Evolutionary conservation across 1,284 basidiomycete genomes (phyloP).

Genomic region (Leucoagaricus sp.): DNA sequence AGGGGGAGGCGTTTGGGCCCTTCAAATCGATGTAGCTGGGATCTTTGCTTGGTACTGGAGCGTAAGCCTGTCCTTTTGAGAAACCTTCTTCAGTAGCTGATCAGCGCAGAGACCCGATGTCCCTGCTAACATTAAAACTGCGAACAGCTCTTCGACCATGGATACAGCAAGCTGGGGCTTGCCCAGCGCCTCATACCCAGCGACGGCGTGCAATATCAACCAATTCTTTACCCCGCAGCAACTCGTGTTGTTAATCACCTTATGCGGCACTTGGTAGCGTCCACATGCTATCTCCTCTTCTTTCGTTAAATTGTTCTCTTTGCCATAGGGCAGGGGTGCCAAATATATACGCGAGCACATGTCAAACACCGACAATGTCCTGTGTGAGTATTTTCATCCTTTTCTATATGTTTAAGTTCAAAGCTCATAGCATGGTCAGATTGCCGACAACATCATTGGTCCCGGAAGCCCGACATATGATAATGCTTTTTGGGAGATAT

Average conservation of each 20-base stretch:
- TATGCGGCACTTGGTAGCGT: constrained; percentile 52
- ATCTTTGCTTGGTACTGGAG: constrained; percentile 73
- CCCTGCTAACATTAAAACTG: constrained; percentile 35
- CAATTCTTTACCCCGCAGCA: constrained; percentile 58
- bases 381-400: constrained; percentile 28
- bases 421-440: constrained; percentile 18
- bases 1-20: constrained; percentile 75
- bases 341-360: constrained; percentile 40
- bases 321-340: constrained; percentile 49
- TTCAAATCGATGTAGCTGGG: constrained; percentile 63
- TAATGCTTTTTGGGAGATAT: constrained; percentile 47
- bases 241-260: constrained; percentile 50
- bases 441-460: constrained; percentile 35
- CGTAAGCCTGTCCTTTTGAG: constrained; percentile 38
- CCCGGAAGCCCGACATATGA: constrained; percentile 45
- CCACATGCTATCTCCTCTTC: not conserved
- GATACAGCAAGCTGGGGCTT: constrained; percentile 44
- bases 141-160: constrained; percentile 40
- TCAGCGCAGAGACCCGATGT: constrained; percentile 39
- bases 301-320: not conserved
- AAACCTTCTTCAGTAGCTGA: not conserved
- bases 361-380: constrained; percentile 37
- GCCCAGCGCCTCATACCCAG: constrained; percentile 37
- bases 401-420: not conserved
- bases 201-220: constrained; percentile 45